Evolutionary conservation across 2,329 filamentous ascomycete species (phyloP).

Genomic region (Aspergillus sojae): DNA sequence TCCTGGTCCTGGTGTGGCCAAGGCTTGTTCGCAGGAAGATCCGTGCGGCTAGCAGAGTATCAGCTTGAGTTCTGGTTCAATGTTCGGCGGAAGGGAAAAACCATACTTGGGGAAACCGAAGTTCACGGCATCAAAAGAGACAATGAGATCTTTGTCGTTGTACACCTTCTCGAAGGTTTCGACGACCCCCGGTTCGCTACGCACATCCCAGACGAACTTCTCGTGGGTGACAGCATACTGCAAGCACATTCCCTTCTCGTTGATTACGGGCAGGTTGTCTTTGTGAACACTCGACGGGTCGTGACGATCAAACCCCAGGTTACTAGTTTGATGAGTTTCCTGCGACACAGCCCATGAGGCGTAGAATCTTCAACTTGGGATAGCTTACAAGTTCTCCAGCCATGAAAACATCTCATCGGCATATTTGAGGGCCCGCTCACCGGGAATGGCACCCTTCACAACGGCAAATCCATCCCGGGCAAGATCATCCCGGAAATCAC

Average conservation of each 20-base stretch:
- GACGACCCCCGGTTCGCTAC: conserved; percentile 51
- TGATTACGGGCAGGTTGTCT: conserved; percentile 42
- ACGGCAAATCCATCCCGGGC: conserved; percentile 48
- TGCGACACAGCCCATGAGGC: not conserved
- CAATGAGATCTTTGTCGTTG: conserved; percentile 51
- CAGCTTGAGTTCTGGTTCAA: not conserved
- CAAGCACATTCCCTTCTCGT: conserved; percentile 54
- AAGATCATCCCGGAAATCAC: conserved; percentile 31
- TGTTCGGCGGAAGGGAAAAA: too few species aligned
- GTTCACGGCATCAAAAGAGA: conserved; percentile 54
- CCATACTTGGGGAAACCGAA: conserved; percentile 45
- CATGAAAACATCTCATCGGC: conserved; percentile 27
- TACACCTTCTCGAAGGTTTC: conserved; percentile 52
- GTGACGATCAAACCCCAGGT: conserved; percentile 40
- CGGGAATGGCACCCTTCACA: conserved; percentile 51
- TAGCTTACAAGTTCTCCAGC: conserved; percentile 27
- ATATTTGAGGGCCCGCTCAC: conserved; percentile 39
- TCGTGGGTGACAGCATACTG: conserved; percentile 53
- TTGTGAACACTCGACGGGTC: conserved; percentile 34
- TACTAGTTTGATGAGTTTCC: conserved; percentile 16
- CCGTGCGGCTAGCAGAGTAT: conserved; percentile 14
- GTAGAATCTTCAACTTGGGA: too few species aligned
- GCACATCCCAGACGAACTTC: conserved; percentile 52
- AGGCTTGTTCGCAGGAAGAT: conserved; percentile 33
- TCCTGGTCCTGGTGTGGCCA: conserved; percentile 54